Evolutionary conservation across 192 early-diverging fungal species (phyloP).

Genomic region (Funneliformis mosseae): DNA sequence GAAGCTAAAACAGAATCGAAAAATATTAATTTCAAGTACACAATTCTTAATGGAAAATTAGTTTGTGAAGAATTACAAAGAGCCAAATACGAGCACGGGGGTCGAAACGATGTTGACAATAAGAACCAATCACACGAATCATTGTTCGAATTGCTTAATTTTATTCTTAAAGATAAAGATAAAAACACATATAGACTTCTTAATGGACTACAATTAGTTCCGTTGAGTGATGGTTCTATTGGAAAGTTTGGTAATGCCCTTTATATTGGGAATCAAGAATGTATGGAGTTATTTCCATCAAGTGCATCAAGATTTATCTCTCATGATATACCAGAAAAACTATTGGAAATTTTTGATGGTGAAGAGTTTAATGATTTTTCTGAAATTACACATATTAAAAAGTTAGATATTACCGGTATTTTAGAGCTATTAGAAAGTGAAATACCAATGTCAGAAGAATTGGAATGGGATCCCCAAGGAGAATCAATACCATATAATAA

Average conservation of each 20-base stretch:
- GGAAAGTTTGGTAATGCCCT: neutral
- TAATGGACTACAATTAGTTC: neutral
- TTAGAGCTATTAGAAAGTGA: neutral
- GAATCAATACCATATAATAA: neutral
- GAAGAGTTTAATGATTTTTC: neutral
- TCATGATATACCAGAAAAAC: neutral
- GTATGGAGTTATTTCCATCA: neutral
- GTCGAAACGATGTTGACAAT: no score
- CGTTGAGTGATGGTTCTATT: neutral
- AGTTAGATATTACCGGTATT: neutral
- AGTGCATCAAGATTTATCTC: neutral
- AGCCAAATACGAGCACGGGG: neutral
- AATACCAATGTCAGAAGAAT: neutral
- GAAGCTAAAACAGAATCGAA: no score
- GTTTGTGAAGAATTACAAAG: neutral
- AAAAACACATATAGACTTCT: neutral
- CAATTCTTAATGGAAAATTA: no score
- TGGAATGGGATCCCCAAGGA: neutral
- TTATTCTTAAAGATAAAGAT: neutral
- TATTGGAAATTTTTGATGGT: neutral
- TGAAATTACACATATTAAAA: neutral
- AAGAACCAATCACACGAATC: neutral
- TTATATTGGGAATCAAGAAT: neutral
- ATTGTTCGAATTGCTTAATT: neutral
- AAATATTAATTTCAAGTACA: no score